These are phyloP conservation scores for Suillus occidentalis DNA, from an alignment of 768 basidiomycete genomes.

Conservation along the genomic window DNA sequence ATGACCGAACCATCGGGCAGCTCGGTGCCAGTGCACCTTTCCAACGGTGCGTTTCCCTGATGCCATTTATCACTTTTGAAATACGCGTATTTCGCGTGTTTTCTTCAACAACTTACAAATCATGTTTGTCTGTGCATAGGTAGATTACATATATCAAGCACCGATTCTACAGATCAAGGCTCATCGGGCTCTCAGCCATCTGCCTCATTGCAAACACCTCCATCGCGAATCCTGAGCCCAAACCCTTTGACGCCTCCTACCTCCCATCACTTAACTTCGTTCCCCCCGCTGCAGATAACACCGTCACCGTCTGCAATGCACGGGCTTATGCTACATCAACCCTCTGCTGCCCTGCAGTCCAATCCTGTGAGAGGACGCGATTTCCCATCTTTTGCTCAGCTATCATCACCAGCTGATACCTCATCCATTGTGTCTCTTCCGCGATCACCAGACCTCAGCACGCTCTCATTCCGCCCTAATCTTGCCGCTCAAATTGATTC, in stretches of 20 bases:
- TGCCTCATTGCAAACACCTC: background rate
- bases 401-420: constrained; percentile 21
- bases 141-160: background rate
- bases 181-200: background rate
- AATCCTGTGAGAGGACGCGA: background rate
- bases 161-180: background rate
- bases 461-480: constrained; percentile 1
- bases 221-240: background rate
- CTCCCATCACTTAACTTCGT: background rate
- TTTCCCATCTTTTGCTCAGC: constrained; percentile 20
- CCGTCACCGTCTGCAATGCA: background rate
- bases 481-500: constrained; percentile 19
- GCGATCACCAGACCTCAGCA: constrained; percentile 23
- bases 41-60: background rate
- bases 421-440: constrained; percentile 16
- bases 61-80: background rate
- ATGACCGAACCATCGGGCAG: background rate
- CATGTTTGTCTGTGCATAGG: background rate
- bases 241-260: background rate
- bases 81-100: background rate
- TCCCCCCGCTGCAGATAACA: background rate
- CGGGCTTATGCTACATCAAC: background rate
- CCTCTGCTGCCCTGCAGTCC: background rate
- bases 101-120: background rate
- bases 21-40: background rate